Percentiles rank a stretch among this genome's conserved stretches.
phyloP scores from a whole-genome alignment of 306 rosid genomes.

The Glycine soja region DNA sequence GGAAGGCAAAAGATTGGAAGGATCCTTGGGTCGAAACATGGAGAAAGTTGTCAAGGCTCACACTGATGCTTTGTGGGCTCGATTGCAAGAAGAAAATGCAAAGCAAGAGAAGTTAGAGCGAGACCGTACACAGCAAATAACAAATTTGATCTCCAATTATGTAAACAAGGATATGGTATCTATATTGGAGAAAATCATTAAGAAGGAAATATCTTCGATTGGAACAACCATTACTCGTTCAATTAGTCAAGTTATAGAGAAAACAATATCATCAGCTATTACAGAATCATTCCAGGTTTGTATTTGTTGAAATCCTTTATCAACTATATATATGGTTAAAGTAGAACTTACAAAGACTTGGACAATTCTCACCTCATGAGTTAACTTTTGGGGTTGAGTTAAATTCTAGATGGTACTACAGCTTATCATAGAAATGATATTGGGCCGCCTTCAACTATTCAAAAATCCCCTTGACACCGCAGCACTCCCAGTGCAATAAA shows the following conservation, averaged over 20 bases:
- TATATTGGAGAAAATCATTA: conserved; percentile 65
- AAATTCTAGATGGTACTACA: not conserved
- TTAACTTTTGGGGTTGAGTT: not conserved
- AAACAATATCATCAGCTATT: conserved; percentile 57
- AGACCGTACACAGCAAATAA: conserved; percentile 66
- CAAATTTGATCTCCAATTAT: conserved; percentile 63
- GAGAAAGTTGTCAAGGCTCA: conserved; percentile 71
- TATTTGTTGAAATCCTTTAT: not conserved
- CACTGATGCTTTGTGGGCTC: conserved; percentile 72
- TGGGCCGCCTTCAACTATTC: not conserved
- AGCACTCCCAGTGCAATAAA: not conserved
- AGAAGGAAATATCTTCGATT: conserved; percentile 70
- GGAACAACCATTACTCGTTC: conserved; percentile 69
- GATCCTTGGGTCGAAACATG: conserved; percentile 64
- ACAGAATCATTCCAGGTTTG: conserved; percentile 73
- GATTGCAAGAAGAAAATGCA: conserved; percentile 69
- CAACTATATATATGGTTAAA: not conserved
- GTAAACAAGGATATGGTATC: conserved; percentile 64
- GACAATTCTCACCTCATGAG: not conserved
- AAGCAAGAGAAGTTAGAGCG: conserved; percentile 72
- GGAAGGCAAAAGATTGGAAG: conserved; percentile 77
- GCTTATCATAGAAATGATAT: not conserved
- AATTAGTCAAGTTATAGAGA: conserved; percentile 61
- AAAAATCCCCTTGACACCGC: not conserved
- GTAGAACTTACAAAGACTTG: not conserved